Conservation (phyloP, 306 rosid species). For the Casuarina glauca region DNA sequence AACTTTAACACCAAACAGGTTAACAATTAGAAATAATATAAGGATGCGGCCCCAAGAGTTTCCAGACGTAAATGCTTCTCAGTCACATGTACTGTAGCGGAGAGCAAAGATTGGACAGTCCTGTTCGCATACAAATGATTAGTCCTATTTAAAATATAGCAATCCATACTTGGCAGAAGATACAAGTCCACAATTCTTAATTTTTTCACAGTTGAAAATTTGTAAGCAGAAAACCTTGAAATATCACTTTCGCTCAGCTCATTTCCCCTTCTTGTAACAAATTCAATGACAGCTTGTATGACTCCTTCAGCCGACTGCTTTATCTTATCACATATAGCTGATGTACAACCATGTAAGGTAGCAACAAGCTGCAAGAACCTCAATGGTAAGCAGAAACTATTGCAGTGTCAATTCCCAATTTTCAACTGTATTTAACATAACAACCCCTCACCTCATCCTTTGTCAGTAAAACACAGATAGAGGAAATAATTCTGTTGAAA, state of each 20-base stretch:
- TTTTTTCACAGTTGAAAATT: constrained; percentile 16
- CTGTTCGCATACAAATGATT: constrained; percentile 50
- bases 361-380: constrained; percentile 72
- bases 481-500: constrained; percentile 89
- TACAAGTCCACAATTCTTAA: constrained; percentile 19
- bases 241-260: constrained; percentile 80
- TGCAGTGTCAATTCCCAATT: background rate
- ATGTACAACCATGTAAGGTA: constrained; percentile 75
- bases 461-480: constrained; percentile 74
- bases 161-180: constrained; percentile 24
- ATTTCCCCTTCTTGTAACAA: constrained; percentile 72
- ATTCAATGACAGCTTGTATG: constrained; percentile 87
- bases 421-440: background rate
- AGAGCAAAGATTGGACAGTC: constrained; percentile 85
- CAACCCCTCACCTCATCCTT: constrained; percentile 71
- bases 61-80: constrained; percentile 90
- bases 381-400: background rate
- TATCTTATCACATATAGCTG: constrained; percentile 84
- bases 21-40: constrained; percentile 21
- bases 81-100: constrained; percentile 67
- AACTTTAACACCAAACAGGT: constrained; percentile 7
- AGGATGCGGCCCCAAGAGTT: constrained; percentile 97
- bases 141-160: constrained; percentile 26
- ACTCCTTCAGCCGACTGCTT: constrained; percentile 98
- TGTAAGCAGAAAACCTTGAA: constrained; percentile 61